A percentile compares a stretch with the other conserved stretches of the same genome.
Conservation (phyloP, 139 green algal species). For the Chlorella sp. region DNA sequence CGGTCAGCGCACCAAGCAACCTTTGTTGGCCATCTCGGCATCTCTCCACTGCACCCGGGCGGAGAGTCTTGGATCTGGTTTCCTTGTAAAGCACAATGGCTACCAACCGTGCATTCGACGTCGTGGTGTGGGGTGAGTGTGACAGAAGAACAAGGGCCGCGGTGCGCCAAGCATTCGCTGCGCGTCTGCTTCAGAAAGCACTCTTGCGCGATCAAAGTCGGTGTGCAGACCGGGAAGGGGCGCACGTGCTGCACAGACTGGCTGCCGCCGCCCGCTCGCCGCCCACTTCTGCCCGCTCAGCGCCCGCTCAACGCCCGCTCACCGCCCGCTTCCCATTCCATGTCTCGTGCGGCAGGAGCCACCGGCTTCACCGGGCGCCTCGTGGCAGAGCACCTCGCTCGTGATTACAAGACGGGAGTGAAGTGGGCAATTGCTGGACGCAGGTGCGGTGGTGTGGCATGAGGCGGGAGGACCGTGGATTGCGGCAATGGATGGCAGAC, state of each 20-base stretch:
- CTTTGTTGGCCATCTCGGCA: too few species aligned
- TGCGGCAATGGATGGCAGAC: not conserved
- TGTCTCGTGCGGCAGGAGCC: conserved; percentile 52
- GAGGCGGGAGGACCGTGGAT: too few species aligned
- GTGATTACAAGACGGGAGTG: conserved; percentile 67
- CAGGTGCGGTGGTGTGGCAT: conserved; percentile 16
- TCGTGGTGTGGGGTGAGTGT: conserved; percentile 71
- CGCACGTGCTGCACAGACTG: too few species aligned
- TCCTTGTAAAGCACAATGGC: not conserved
- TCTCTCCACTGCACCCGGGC: too few species aligned
- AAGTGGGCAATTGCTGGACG: conserved; percentile 85
- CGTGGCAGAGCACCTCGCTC: conserved; percentile 79
- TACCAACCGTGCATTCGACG: conserved; percentile 56
- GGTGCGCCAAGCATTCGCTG: too few species aligned
- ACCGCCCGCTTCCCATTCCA: too few species aligned
- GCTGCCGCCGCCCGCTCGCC: not conserved
- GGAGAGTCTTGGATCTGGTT: too few species aligned
- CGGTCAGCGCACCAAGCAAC: too few species aligned
- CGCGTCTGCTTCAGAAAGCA: too few species aligned
- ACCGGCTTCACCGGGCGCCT: conserved; percentile 79
- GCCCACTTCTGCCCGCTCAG: not conserved
- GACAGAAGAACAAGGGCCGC: too few species aligned
- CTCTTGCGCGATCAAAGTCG: too few species aligned
- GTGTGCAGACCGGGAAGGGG: too few species aligned
- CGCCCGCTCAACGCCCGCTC: not conserved